phyloP scores from a whole-genome alignment of 148 eudicot species.

The Spergularia marina region DNA sequence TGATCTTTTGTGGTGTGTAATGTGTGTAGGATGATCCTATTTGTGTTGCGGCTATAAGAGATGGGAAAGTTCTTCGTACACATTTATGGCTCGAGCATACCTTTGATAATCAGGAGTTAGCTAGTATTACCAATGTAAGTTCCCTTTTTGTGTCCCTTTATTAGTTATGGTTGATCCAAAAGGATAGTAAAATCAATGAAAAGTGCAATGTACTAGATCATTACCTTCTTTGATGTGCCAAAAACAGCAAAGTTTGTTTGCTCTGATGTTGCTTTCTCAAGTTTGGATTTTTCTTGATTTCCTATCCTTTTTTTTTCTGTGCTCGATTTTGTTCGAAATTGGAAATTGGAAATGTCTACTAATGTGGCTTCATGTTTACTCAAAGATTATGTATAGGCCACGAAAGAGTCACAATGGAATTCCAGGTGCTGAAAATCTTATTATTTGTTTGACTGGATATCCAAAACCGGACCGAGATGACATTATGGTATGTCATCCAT shows the following conservation, averaged over 20 bases:
- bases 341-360: background rate
- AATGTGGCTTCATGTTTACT: slow-evolving; percentile 11
- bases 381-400: slow-evolving; percentile 79
- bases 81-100: slow-evolving; percentile 73
- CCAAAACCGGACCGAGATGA: slow-evolving; percentile 68
- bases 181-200: too few species aligned
- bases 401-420: slow-evolving; percentile 65
- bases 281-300: background rate
- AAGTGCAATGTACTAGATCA: too few species aligned
- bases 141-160: slow-evolving; percentile 3
- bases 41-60: slow-evolving; percentile 69
- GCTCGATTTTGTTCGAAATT: background rate
- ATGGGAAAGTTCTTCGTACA: slow-evolving; percentile 62
- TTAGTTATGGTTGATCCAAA: too few species aligned
- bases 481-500: slow-evolving; percentile 58
- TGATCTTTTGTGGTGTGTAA: background rate
- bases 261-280: background rate
- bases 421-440: slow-evolving; percentile 64
- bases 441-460: slow-evolving; percentile 89
- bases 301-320: background rate
- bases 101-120: slow-evolving; percentile 50
- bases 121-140: slow-evolving; percentile 53
- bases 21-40: slow-evolving; percentile 77
- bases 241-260: background rate
- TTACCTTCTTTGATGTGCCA: background rate